Conservation (phyloP, 495 filamentous ascomycete species). For the Ascodesmis nigricans region DNA sequence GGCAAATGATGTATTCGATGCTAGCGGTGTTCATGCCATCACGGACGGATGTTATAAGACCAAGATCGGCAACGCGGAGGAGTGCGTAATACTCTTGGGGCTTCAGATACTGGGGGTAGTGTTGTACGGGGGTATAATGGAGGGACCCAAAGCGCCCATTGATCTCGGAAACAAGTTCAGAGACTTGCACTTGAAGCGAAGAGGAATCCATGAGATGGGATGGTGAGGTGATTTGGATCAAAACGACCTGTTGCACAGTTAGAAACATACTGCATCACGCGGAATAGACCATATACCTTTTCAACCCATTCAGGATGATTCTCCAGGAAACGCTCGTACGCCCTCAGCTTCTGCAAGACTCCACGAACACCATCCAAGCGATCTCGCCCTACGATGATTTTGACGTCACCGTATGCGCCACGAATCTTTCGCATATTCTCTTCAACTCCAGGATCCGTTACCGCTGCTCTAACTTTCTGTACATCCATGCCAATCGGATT, state of each 20-base stretch:
- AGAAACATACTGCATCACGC: constrained; percentile 5
- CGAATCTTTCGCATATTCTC: constrained; percentile 43
- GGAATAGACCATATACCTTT: constrained; percentile 30
- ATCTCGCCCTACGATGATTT: constrained; percentile 87
- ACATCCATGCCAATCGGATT: constrained; percentile 84
- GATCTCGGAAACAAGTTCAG: constrained; percentile 70
- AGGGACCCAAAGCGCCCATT: constrained; percentile 73
- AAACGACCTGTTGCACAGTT: constrained; percentile 32
- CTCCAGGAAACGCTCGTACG: constrained; percentile 76
- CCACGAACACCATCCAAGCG: constrained; percentile 73
- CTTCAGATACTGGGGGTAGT: constrained; percentile 76
- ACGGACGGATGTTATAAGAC: constrained; percentile 73
- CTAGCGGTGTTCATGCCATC: constrained; percentile 96
- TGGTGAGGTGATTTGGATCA: constrained; percentile 85
- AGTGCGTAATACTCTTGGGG: constrained; percentile 80
- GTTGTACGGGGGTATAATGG: constrained; percentile 67
- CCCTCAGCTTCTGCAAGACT: constrained; percentile 78
- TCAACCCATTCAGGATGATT: constrained; percentile 69
- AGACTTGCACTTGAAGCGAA: constrained; percentile 62
- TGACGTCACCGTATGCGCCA: constrained; percentile 54
- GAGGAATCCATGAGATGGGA: constrained; percentile 51
- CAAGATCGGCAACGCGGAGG: constrained; percentile 65
- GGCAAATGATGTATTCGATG: constrained; percentile 79
- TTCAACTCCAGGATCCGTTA: constrained; percentile 40
- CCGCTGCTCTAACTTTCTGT: constrained; percentile 43